Evolutionary conservation across 1,284 basidiomycete genomes (phyloP), one percentile per base, ranked within the genome.

Genomic region (Mycena citricolor): DNA sequence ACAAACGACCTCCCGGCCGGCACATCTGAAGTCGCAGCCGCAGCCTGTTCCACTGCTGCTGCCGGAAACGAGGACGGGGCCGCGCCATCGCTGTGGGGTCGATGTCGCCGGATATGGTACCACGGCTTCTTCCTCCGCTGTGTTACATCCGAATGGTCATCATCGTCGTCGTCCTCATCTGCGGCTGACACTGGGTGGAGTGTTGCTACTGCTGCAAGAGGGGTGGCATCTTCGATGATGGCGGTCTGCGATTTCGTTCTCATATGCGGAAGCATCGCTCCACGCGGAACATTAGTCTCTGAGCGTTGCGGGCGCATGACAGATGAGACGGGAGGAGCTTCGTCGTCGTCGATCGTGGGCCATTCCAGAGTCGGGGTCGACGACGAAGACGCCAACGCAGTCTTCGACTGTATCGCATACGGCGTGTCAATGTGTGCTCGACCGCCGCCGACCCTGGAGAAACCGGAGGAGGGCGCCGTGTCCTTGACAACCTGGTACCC

Each of bases 191-290:
- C 66, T n/a, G n/a, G n/a, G n/a, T n/a, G n/a, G n/a, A n/a, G 47
- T 26, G 55, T 47, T 2, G 42, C 37, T 16, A 40, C 29, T 32
- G 49, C 54, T 31, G 32, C 10, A 10, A 49, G 35, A 22, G 49
- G 38, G 38, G 49, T 42, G 30, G 70, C 69, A 58, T 84, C 70
- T 60, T 86, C 84, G 20, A 90, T 79, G 49, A 90, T 77, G 1
- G 88, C 87, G 5, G 81, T 83, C 59, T 90, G 88, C 19, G 85
- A 88, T 65, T 81, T 81, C n/a, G 79, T 87, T 24, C 88, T 78
- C 23, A 77, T 66, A 58, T 86, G 83, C n/a, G 71, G 78, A 30
- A 74, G 68, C 74, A 81, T 78, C 7, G 81, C 82, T 8, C 84
- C 83, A 4, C 76, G 72, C 0, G 82, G 81, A 14, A 84, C 61